Evolutionary conservation across 345 rosid genomes (phyloP).

Genomic region (Brassica juncea): DNA sequence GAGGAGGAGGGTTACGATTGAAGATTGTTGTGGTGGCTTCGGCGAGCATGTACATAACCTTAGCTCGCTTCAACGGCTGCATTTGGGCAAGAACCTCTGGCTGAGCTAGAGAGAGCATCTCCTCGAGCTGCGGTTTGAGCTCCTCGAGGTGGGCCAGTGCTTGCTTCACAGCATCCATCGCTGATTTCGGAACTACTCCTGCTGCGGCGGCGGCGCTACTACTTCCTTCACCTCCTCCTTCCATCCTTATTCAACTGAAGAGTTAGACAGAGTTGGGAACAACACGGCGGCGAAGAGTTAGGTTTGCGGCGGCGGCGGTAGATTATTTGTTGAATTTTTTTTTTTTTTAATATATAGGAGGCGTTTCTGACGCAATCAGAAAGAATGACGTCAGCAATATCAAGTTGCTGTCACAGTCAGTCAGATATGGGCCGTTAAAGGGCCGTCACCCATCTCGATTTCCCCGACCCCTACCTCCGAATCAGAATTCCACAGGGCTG

Average conservation of each 20-base stretch:
- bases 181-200: slow-evolving; percentile 59
- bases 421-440: slow-evolving; percentile 24
- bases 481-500: not conserved
- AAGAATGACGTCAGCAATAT: slow-evolving; percentile 13
- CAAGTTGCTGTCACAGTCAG: not conserved
- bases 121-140: slow-evolving; percentile 52
- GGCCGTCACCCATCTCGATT: slow-evolving; percentile 33
- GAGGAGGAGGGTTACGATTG: slow-evolving; percentile 44
- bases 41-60: slow-evolving; percentile 58
- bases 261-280: not conserved
- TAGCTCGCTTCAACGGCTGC: slow-evolving; percentile 79
- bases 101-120: slow-evolving; percentile 59
- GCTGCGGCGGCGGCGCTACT: slow-evolving; percentile 15
- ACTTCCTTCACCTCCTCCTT: slow-evolving; percentile 37
- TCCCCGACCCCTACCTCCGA: not conserved
- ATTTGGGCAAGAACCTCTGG: slow-evolving; percentile 63
- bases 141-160: slow-evolving; percentile 50
- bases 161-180: slow-evolving; percentile 61
- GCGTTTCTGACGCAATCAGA: slow-evolving; percentile 10
- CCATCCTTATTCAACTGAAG: slow-evolving; percentile 36
- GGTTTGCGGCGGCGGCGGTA: slow-evolving; percentile 32
- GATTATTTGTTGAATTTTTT: not conserved
- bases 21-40: slow-evolving; percentile 70
- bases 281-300: not conserved
- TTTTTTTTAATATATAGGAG: not conserved